Percentiles rank a stretch among this genome's conserved stretches.
Evolutionary conservation across 148 eudicot species (phyloP).

Genomic region (Pouteria glomerata): DNA sequence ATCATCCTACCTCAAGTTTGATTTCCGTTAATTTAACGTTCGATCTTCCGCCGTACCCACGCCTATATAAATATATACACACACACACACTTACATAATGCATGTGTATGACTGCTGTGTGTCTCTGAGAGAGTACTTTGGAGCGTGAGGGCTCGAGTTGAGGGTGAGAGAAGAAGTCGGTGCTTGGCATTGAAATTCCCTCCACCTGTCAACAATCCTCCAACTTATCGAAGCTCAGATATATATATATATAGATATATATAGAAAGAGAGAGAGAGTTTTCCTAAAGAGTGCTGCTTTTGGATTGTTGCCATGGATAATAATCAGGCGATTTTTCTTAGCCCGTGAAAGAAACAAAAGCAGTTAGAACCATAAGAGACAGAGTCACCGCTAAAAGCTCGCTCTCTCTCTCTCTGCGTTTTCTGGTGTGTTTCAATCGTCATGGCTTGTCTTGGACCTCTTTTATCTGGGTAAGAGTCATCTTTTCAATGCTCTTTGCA

Average conservation of each 20-base stretch:
- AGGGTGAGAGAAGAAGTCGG: conserved; percentile 1
- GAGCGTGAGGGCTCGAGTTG: not conserved
- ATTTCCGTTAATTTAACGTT: not conserved
- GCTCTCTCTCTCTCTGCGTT: not conserved
- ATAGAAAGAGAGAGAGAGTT: not conserved
- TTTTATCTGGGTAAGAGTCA: too few species aligned
- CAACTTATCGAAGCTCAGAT: too few species aligned
- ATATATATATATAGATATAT: not conserved
- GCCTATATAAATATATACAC: too few species aligned
- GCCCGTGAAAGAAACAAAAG: not conserved
- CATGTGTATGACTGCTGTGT: not conserved
- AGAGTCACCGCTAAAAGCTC: not conserved
- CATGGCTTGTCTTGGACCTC: conserved; percentile 1
- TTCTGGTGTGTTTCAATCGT: not conserved
- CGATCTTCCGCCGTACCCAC: not conserved
- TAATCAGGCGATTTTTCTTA: not conserved
- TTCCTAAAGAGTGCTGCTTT: not conserved
- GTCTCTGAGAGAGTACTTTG: too few species aligned
- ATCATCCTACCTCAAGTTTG: not conserved
- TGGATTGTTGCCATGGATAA: not conserved
- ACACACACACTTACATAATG: not conserved
- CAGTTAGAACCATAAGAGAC: not conserved
- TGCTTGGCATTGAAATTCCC: not conserved
- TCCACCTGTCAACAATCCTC: not conserved
- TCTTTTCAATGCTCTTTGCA: not conserved